Evolutionary conservation across 306 rosid genomes (phyloP).

Genomic region (Ceratonia siliqua): DNA sequence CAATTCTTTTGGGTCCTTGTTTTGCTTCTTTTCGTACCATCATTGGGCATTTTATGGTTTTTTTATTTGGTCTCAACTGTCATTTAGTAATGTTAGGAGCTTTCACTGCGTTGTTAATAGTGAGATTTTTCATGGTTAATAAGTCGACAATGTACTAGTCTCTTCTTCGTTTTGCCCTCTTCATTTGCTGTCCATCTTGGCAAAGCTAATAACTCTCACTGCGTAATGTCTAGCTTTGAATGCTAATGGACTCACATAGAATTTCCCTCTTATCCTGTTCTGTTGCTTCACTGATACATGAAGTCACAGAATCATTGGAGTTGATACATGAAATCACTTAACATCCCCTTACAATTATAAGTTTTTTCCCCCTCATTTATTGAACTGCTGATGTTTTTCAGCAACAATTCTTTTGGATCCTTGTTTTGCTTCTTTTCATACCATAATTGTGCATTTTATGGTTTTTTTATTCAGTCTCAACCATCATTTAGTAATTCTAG

Average conservation of each 20-base stretch:
- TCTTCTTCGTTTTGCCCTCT: neutral
- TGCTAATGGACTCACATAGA: conserved; percentile 61
- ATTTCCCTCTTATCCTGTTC: conserved; percentile 39
- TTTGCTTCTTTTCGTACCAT: neutral
- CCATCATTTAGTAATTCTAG: neutral
- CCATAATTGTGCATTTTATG: neutral
- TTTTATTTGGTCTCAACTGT: neutral
- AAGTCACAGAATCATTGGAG: conserved; percentile 50
- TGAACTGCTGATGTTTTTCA: neutral
- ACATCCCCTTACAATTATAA: neutral
- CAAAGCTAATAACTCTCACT: conserved; percentile 51
- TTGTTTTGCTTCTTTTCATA: neutral
- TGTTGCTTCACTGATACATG: conserved; percentile 35
- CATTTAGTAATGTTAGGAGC: neutral
- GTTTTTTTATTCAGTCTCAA: neutral
- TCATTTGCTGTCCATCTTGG: neutral
- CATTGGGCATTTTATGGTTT: neutral
- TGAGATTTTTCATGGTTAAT: neutral
- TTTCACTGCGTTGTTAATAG: neutral
- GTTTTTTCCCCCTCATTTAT: too few relatives aligned
- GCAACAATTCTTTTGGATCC: neutral
- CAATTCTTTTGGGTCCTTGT: neutral
- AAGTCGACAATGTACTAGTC: neutral
- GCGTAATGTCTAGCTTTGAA: conserved; percentile 61
- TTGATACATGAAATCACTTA: conserved; percentile 32